Percentiles rank a stretch among this genome's conserved stretches.
Evolutionary conservation across 208 protist species (phyloP).

Genomic region (Leishmania braziliensis): DNA sequence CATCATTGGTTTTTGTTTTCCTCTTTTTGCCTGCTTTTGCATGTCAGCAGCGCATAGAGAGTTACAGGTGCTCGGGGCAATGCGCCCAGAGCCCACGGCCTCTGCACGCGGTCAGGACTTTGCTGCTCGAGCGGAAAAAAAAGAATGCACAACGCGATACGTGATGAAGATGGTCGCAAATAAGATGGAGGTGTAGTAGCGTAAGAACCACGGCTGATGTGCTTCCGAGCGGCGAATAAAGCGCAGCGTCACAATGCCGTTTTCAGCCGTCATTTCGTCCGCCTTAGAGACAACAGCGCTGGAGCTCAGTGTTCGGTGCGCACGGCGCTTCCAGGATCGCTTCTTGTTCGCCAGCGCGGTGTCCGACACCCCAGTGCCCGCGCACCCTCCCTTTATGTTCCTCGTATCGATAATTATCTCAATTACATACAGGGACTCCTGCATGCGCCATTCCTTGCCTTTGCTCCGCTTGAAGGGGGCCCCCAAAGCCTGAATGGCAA

Average conservation of each 20-base stretch:
- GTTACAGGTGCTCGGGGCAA: neutral
- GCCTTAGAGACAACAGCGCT: conserved; percentile 13
- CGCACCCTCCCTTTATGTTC: conserved; percentile 32
- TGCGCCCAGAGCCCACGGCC: neutral
- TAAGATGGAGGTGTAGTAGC: conserved; percentile 30
- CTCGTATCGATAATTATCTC: conserved; percentile 49
- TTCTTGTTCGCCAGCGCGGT: conserved; percentile 8
- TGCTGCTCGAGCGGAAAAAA: conserved; percentile 16
- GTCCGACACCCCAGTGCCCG: conserved; percentile 8
- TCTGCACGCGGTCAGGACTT: conserved; percentile 1
- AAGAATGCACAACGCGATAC: conserved; percentile 30
- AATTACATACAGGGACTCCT: conserved; percentile 55
- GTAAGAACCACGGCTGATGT: conserved; percentile 13
- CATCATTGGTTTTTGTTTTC: neutral
- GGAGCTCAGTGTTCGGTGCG: conserved; percentile 17
- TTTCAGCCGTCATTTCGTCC: conserved; percentile 29
- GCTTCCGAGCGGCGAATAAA: conserved; percentile 22
- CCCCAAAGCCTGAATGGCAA: conserved; percentile 57
- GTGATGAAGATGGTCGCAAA: conserved; percentile 38
- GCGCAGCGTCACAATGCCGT: conserved; percentile 35
- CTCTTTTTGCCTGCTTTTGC: neutral
- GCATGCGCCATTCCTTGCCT: conserved; percentile 29
- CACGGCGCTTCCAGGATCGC: conserved; percentile 35
- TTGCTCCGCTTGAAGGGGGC: conserved; percentile 21
- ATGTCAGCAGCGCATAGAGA: neutral